Evolutionary conservation across 1,284 basidiomycete species (phyloP).

Genomic region (Sporisorium scitamineum): DNA sequence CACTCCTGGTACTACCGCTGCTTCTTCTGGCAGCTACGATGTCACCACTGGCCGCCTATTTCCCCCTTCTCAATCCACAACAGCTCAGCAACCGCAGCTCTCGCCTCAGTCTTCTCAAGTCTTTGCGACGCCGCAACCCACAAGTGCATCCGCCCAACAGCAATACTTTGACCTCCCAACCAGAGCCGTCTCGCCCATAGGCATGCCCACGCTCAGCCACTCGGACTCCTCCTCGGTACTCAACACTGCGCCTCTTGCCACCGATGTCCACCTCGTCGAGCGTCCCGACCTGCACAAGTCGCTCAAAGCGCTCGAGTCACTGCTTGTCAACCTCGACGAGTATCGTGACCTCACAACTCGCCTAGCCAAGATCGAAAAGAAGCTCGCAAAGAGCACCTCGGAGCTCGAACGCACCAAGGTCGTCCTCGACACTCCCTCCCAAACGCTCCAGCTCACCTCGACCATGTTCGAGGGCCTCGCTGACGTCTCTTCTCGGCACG

Average conservation of each 20-base stretch:
- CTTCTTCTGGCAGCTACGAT: constrained; percentile 9
- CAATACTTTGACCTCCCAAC: constrained; percentile 45
- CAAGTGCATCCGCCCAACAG: constrained; percentile 33
- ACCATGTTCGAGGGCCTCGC: constrained; percentile 59
- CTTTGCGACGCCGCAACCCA: constrained; percentile 28
- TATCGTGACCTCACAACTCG: constrained; percentile 60
- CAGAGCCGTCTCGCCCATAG: constrained; percentile 20
- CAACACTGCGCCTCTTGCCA: background rate
- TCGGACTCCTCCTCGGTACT: constrained; percentile 10
- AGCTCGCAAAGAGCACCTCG: constrained; percentile 55
- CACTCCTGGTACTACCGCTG: background rate
- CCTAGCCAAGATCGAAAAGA: constrained; percentile 65
- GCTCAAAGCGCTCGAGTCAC: constrained; percentile 61
- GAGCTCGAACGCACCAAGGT: constrained; percentile 62
- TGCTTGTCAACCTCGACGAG: constrained; percentile 66
- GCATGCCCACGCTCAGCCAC: constrained; percentile 5
- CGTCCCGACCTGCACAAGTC: constrained; percentile 64
- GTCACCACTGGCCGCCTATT: constrained; percentile 12
- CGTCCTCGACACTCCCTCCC: constrained; percentile 53
- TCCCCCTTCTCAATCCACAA: constrained; percentile 19
- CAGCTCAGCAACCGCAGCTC: constrained; percentile 15
- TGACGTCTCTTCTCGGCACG: constrained; percentile 59
- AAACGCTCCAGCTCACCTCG: constrained; percentile 55
- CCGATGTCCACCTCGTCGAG: constrained; percentile 44
- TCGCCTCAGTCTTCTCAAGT: constrained; percentile 36